Conservation (phyloP, 805 yeast genomes). For the Clavispora asparagi region DNA sequence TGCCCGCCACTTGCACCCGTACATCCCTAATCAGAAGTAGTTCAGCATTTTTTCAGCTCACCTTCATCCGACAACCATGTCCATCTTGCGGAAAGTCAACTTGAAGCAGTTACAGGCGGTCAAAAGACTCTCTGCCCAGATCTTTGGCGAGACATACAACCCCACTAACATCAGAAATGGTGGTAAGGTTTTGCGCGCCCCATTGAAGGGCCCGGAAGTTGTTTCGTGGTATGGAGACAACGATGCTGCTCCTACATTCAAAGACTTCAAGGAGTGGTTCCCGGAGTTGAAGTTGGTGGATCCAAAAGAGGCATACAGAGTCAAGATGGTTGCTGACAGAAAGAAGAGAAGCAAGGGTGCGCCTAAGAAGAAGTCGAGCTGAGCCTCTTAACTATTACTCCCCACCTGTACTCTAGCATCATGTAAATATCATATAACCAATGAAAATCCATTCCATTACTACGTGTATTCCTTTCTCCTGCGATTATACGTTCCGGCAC, state of each 20-base stretch:
- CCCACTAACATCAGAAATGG: conserved; percentile 68
- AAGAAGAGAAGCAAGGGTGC: conserved; percentile 89
- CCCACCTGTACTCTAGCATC: not conserved
- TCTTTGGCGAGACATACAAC: conserved; percentile 68
- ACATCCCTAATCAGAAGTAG: not conserved
- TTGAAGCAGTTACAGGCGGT: conserved; percentile 39
- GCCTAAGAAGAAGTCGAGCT: conserved; percentile 58
- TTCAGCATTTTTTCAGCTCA: not conserved
- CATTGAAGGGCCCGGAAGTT: conserved; percentile 68
- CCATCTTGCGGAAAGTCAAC: conserved; percentile 1
- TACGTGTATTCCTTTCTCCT: not conserved
- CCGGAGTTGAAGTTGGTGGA: conserved; percentile 51
- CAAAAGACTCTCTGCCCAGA: conserved; percentile 54
- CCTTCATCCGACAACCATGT: not conserved
- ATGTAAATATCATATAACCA: not conserved
- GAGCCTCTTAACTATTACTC: not conserved
- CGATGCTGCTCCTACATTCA: conserved; percentile 60
- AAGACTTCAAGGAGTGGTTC: conserved; percentile 51
- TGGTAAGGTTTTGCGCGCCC: conserved; percentile 58
- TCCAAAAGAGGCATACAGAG: conserved; percentile 65
- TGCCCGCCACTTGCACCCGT: not conserved
- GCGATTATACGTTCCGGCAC: too few species aligned
- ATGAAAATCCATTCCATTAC: not conserved
- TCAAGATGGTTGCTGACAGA: conserved; percentile 56
- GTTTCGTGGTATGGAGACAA: conserved; percentile 67